These are phyloP conservation scores for Gossypioides kirkii DNA, from an alignment of 345 rosid genomes.

Conservation along the genomic window DNA sequence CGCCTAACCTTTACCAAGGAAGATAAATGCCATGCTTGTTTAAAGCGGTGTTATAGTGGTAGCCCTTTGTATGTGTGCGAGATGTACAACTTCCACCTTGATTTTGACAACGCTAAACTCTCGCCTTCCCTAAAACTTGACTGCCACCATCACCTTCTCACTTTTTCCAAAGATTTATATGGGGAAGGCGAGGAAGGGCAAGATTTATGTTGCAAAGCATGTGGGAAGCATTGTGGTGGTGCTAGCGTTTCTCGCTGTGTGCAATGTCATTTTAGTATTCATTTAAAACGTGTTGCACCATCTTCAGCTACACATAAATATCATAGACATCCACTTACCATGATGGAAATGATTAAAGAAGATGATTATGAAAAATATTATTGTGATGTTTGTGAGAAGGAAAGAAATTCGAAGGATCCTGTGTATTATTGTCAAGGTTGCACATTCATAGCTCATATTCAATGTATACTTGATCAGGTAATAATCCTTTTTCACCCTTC, in stretches of 20 bases:
- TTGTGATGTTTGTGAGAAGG: neutral
- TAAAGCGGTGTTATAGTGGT: neutral
- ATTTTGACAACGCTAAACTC: neutral
- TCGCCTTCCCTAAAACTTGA: neutral
- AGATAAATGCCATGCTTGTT: neutral
- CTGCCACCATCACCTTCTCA: neutral
- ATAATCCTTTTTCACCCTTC: too few species aligned
- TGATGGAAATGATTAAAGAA: neutral
- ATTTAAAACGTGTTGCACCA: neutral
- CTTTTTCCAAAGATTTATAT: neutral
- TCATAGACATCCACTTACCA: neutral
- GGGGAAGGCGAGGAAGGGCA: accelerated
- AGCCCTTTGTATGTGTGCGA: neutral
- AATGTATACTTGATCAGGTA: neutral
- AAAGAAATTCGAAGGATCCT: neutral
- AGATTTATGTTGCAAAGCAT: neutral
- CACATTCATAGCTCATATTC: neutral
- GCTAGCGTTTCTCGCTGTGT: neutral
- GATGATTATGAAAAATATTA: neutral
- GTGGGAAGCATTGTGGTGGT: neutral
- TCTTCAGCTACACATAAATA: neutral
- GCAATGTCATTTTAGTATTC: neutral
- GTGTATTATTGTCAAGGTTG: neutral
- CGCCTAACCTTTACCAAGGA: neutral
- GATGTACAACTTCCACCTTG: neutral